Percentiles rank a stretch among this genome's conserved stretches.
These are phyloP conservation scores for Cocos nucifera DNA, from an alignment of 176 grass and related monocot genomes.

Conservation along the genomic window DNA sequence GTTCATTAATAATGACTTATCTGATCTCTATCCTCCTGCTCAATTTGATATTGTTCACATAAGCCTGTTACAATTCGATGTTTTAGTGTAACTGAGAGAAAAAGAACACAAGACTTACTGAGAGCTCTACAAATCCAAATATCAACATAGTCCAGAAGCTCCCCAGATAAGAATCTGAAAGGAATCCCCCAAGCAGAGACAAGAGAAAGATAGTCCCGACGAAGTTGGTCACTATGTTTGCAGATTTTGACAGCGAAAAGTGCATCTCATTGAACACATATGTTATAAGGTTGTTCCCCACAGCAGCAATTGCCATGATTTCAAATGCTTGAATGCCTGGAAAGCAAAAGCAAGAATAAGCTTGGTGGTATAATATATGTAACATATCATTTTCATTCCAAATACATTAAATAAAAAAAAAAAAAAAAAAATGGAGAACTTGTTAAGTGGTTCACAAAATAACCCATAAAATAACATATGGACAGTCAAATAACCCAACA, in stretches of 20 bases:
- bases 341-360: neutral
- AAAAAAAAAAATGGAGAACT: too few relatives aligned
- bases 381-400: too few relatives aligned
- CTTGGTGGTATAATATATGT: too few relatives aligned
- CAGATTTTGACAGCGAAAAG: constrained; percentile 72
- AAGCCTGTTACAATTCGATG: too few relatives aligned
- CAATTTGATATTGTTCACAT: too few relatives aligned
- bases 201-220: constrained; percentile 89
- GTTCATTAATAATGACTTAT: too few relatives aligned
- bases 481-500: too few relatives aligned
- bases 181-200: constrained; percentile 74
- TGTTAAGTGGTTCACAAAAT: too few relatives aligned
- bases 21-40: too few relatives aligned
- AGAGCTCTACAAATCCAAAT: constrained; percentile 97
- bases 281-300: constrained; percentile 98
- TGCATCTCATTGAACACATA: constrained; percentile 99
- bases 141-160: constrained; percentile 96
- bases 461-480: too few relatives aligned
- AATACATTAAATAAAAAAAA: too few relatives aligned
- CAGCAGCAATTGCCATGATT: constrained; percentile 96
- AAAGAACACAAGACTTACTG: constrained; percentile 24
- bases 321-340: constrained; percentile 88
- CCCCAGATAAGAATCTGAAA: constrained; percentile 92
- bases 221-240: constrained; percentile 92
- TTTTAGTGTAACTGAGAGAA: too few relatives aligned